Evolutionary conservation across 2,329 filamentous ascomycete species (phyloP), one percentile per base, ranked within the genome.

Genomic region (Sordariomycetes sp.): DNA sequence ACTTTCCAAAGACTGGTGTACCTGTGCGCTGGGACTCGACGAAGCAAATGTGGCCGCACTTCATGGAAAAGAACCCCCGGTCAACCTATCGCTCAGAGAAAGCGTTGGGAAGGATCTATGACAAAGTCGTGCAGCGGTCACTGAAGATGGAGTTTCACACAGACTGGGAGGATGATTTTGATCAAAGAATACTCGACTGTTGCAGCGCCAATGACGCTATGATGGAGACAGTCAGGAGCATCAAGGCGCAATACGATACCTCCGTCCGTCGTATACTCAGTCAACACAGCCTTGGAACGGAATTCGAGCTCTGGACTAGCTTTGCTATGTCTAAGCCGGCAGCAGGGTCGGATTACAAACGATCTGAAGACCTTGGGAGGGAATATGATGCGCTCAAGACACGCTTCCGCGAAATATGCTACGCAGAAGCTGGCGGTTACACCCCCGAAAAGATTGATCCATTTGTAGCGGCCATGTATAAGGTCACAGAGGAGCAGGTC

Each of bases 281-380:
- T 2, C 88, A 94, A 47, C 77, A 87, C 44, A 82, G 82, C 28
- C 82, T 96, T 36, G 60, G 64, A 14, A 94, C 84, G 1, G 92
- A 98, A 48, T 95, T 94, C 44, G 92, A 98, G 55, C 73, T 94
- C 9, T 95, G 82, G 78, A 82, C 86, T 0, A 80, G 85, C 0
- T 96, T 95, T 54, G 75, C 88, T 3, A 66, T 96, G 38, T 71
- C 72, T 2, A 85, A 82, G 49, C 82, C 84, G 8, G 70, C 75
- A 1, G 70, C 85, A 18, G 77, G 74, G 21, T 74, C 70, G 8
- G 85, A 92, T 42, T 96, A 93, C 63, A 94, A 92, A 48, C 75
- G 87, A 31, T 79, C 87, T 32, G 90, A 98, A 54, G 81, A 84
- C 12, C 75, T 96, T 21, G 83, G 82, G 0, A 66, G 68, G 5